Base-by-base conservation (phyloP, 192 early-diverging fungal genomes). In the Coemansia sp. region DNA sequence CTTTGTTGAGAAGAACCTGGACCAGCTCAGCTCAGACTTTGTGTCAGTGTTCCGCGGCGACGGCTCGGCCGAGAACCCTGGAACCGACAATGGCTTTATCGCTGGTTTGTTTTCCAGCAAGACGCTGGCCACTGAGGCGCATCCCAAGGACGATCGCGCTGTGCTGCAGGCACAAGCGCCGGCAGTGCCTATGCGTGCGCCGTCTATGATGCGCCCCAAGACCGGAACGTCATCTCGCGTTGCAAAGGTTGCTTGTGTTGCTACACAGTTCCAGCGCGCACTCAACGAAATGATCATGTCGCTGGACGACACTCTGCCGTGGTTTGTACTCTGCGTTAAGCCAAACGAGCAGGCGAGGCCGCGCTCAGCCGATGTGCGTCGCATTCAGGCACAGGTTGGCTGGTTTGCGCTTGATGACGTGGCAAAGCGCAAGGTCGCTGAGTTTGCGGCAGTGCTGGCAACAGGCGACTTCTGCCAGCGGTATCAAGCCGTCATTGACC, bases 1-100 rank as follows among this genome's bases (percentile, higher is more conserved):
- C 60, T 95, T 88, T 81, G 84, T 85, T 38, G 88, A 88, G 51
- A 84, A 86, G 60, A 93, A 97, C 69, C 79, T 85, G 15, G 92
- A 95, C 62, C 84, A 85, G 66, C 74, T 95, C 17, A 90, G 88
- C 75, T 81, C 89, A 0, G 92, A 95, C 73, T 92, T 94, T 80
- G 89, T 96, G 5, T 84, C 88, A 0, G 79, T 94, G 25, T 91
- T 96, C 84, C 87, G 93, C 35, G 89, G 90, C 27, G 75, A 82
- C 49, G 79, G 75, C 32, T 70, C 79, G 2, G 61, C 62, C 27
- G 75, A 73, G 12, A 85, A 62, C 4, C 74, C 84, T 2, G 80
- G 85, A 8, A 86, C 90, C 74, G 4, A 45, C 57, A 91, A 92
- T 63, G 75, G 84, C 1, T 94, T 96, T 65, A 79, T 93, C 43